Evolutionary conservation across 768 basidiomycete genomes (phyloP).

Genomic region (Hortiboletus campestris): DNA sequence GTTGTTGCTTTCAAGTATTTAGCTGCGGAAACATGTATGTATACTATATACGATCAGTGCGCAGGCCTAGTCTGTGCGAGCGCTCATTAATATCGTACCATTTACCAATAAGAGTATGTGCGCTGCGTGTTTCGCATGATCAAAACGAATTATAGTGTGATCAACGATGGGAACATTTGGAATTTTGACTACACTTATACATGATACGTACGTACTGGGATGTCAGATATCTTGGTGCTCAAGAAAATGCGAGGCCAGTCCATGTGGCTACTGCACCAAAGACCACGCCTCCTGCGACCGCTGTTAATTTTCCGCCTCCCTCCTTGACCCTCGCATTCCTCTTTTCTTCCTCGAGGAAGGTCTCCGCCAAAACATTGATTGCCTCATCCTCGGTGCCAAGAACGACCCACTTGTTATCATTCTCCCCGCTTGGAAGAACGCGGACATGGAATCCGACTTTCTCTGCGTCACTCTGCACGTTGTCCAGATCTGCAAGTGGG

Average conservation of each 20-base stretch:
- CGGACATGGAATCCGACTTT: slow-evolving; percentile 45
- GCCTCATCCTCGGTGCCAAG: slow-evolving; percentile 51
- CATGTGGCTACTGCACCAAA: slow-evolving; percentile 61
- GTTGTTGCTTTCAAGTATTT: neutral
- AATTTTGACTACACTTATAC: neutral
- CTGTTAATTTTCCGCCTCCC: slow-evolving; percentile 34
- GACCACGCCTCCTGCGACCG: slow-evolving; percentile 55
- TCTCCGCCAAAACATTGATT: slow-evolving; percentile 35
- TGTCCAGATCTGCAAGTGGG: slow-evolving; percentile 43
- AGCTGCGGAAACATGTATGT: neutral
- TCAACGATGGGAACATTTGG: neutral
- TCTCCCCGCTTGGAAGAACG: slow-evolving; percentile 32
- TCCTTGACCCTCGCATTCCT: slow-evolving; percentile 20
- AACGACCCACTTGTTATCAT: slow-evolving; percentile 44
- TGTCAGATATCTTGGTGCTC: slow-evolving; percentile 13
- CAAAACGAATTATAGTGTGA: neutral
- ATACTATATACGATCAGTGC: neutral
- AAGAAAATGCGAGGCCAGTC: slow-evolving; percentile 56
- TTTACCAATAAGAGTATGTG: neutral
- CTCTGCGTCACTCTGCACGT: slow-evolving; percentile 40
- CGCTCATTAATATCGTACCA: neutral
- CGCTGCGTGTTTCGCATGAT: slow-evolving; percentile 1
- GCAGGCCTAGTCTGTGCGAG: neutral
- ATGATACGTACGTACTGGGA: neutral
- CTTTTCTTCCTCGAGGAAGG: slow-evolving; percentile 31